Base-by-base conservation (phyloP, 441 rosid genomes). In the Kokia cookei region DNA sequence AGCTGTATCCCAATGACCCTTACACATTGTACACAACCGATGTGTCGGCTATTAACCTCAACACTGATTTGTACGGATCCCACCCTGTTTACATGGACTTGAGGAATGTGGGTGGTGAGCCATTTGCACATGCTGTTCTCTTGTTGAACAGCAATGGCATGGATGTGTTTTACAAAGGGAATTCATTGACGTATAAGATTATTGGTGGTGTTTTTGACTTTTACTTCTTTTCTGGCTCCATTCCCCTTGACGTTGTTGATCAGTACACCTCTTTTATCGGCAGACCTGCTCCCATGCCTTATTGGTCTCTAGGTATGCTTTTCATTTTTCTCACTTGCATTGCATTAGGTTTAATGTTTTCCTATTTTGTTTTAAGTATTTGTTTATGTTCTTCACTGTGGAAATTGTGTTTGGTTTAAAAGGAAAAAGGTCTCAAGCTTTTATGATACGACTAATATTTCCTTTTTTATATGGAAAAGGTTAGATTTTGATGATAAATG, bases 11-110 rank as follows among this genome's bases (percentile, higher is more conserved):
- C 0, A 90, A 90, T 69, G 99, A 96, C 54, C 99, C 98, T 0
- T 93, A 93, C 85, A 96, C 98, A 4, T 80, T 96, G 40, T 96
- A 86, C 83, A 92, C 99, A 7, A 81, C 86, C 54, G 99, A 96
- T 71, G 79, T 88, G 3, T 91, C 99, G 13, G 96, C 99, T 17
- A 86, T 90, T 61, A 92, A 91, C 73, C 85, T 89, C 12, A 96
- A 92, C 69, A 81, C 92, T 19, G 98, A 93, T 79, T 81, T 96
- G 60, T 96, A 96, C 66, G 99, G 99, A 19, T 86, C 97, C 2
- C 99, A 96, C 76, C 98, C 99, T 26, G 89, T 96, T 57, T 93
- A 92, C 62, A 92, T 96, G 99, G 98, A 96, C 81, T 93, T 93
- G 54, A 86, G 99, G 72, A 91, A 88, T 69, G 93, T 79, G 69